Percentiles rank a stretch among this genome's conserved stretches.
phyloP scores from a whole-genome alignment of 139 green algal genomes.

The Chlamydomonas incerta region DNA sequence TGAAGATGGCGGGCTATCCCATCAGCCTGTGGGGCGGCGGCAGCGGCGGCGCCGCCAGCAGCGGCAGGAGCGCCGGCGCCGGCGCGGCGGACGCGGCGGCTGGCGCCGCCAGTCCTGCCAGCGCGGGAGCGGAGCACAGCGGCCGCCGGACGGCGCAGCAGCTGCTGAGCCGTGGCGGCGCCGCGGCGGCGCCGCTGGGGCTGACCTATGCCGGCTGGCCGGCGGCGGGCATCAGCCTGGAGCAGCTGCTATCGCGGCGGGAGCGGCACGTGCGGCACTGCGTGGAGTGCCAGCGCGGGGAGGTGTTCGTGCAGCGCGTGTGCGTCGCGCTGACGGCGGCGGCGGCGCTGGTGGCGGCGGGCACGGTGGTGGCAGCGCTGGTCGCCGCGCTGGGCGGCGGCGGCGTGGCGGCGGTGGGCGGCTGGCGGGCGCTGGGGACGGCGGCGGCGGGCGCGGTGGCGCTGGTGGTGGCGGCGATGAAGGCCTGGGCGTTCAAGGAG shows the following conservation, averaged over 20 bases:
- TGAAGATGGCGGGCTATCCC: conserved; percentile 38
- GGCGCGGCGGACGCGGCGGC: too few species aligned
- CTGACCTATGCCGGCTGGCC: conserved; percentile 11
- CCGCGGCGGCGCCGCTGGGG: too few species aligned
- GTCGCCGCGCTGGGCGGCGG: not conserved
- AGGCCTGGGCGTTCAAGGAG: conserved; percentile 15
- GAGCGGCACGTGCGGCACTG: conserved; percentile 50
- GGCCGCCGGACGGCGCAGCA: too few species aligned
- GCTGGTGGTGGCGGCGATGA: not conserved
- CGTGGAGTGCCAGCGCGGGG: conserved; percentile 29
- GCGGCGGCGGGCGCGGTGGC: not conserved
- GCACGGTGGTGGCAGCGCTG: not conserved
- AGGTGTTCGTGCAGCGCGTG: conserved; percentile 13
- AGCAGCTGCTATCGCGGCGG: not conserved
- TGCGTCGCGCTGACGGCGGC: conserved; percentile 11
- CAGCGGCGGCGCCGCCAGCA: not conserved
- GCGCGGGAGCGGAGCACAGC: not conserved
- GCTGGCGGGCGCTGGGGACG: not conserved
- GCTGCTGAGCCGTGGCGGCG: too few species aligned
- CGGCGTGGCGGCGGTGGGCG: conserved; percentile 18
- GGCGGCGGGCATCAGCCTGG: not conserved
- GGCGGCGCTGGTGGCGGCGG: conserved; percentile 6
- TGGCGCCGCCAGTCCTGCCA: not conserved
- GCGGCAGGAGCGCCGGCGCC: not conserved
- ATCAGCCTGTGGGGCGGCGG: conserved; percentile 38